These are phyloP conservation scores for Glomus cerebriforme DNA, from an alignment of 192 early-diverging fungal genomes.

Conservation along the genomic window DNA sequence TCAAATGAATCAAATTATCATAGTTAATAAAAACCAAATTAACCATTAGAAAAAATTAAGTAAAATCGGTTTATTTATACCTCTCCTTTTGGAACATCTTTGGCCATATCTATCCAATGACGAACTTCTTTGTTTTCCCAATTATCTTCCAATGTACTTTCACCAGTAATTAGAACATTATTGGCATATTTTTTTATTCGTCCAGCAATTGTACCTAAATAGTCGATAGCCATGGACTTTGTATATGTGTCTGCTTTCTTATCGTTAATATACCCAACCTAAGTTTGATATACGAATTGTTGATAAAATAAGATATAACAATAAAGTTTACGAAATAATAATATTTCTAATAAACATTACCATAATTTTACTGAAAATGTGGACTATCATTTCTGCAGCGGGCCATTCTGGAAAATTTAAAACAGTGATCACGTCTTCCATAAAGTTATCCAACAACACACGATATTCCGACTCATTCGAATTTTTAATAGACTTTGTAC, in stretches of 20 bases:
- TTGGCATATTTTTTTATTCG: conserved; percentile 50
- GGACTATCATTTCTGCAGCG: conserved; percentile 71
- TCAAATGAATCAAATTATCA: neutral
- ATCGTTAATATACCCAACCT: conserved; percentile 65
- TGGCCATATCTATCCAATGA: conserved; percentile 32
- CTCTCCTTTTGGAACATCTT: conserved; percentile 21
- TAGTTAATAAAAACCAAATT: conserved; percentile 21
- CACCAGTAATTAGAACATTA: neutral
- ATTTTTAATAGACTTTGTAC: conserved; percentile 46
- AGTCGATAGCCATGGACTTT: conserved; percentile 64
- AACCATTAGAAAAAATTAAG: neutral
- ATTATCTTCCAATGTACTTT: neutral
- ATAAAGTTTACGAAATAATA: no score
- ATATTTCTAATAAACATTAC: conserved; percentile 35
- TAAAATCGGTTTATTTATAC: conserved; percentile 34
- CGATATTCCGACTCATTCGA: conserved; percentile 74
- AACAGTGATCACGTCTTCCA: conserved; percentile 71
- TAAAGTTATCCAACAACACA: conserved; percentile 65
- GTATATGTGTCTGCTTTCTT: conserved; percentile 57
- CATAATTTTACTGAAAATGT: conserved; percentile 69
- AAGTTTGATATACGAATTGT: neutral
- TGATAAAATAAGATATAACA: neutral
- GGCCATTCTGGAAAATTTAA: conserved; percentile 91
- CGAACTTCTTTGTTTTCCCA: conserved; percentile 13
- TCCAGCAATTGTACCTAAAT: conserved; percentile 62